Conservation (phyloP, 1,284 basidiomycete species). For the Cryptococcus wingfieldii region DNA sequence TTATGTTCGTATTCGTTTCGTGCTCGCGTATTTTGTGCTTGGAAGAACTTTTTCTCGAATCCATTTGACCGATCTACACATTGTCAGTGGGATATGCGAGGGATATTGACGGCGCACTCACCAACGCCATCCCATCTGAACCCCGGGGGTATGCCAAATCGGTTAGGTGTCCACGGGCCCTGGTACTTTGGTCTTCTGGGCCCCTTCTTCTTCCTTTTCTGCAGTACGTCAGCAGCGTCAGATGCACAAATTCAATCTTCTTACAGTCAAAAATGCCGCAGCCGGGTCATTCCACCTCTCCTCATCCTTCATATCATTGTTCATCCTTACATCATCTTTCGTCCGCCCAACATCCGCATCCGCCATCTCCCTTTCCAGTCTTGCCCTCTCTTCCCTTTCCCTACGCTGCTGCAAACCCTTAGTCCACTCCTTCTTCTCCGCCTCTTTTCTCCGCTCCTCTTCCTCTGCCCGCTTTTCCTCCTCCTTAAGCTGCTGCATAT, state of each 20-base stretch:
- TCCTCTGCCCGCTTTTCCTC: constrained; percentile 73
- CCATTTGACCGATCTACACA: constrained; percentile 79
- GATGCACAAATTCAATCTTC: constrained; percentile 25
- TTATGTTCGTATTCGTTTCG: constrained; percentile 68
- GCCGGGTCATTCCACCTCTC: constrained; percentile 94
- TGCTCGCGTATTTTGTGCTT: constrained; percentile 68
- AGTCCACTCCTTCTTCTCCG: constrained; percentile 91
- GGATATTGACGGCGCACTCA: constrained; percentile 49
- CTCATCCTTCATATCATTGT: constrained; percentile 71
- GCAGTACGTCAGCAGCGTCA: constrained; percentile 53
- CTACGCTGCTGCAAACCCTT: constrained; percentile 87
- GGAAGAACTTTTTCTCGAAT: constrained; percentile 89
- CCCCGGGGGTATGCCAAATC: constrained; percentile 90
- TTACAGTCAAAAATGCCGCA: constrained; percentile 80
- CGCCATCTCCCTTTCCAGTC: constrained; percentile 65
- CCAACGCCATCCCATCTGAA: constrained; percentile 97
- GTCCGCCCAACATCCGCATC: constrained; percentile 64
- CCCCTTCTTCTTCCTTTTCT: constrained; percentile 65
- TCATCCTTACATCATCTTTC: constrained; percentile 73
- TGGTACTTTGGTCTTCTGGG: constrained; percentile 77
- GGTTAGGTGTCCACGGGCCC: constrained; percentile 88
- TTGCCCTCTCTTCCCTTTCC: constrained; percentile 61
- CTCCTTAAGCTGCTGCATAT: constrained; percentile 74
- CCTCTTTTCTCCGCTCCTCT: constrained; percentile 75
- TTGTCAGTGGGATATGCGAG: neutral